A percentile compares a stretch with the other conserved stretches of the same genome.
phyloP scores from a whole-genome alignment of 139 green algal genomes.

The Nannochloris sp. region DNA sequence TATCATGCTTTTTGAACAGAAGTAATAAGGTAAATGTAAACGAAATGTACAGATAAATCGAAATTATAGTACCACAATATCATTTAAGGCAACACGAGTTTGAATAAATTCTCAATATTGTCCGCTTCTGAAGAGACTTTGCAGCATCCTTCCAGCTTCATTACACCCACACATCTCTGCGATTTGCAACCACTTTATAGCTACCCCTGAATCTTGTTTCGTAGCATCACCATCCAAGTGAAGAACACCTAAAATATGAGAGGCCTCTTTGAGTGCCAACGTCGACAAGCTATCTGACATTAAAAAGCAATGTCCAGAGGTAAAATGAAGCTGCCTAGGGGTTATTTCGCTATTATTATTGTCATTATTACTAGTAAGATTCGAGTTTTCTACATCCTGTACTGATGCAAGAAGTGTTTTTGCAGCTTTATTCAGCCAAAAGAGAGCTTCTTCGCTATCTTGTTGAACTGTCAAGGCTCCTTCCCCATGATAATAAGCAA shows the following conservation, averaged over 20 bases:
- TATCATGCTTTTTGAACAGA: background rate
- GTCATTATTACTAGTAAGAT: background rate
- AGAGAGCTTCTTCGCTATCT: slow-evolving; percentile 1
- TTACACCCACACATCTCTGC: background rate
- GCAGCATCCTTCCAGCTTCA: slow-evolving; percentile 1
- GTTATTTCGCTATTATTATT: background rate
- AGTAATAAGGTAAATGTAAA: background rate
- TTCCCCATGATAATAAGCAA: background rate
- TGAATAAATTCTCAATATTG: slow-evolving; percentile 4
- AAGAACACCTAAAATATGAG: background rate
- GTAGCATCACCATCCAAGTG: background rate
- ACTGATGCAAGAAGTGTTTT: background rate
- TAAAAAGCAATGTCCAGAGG: background rate
- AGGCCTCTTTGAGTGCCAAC: background rate
- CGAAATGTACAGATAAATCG: background rate
- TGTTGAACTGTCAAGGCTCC: background rate
- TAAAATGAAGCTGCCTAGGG: background rate
- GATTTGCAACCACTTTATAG: slow-evolving; percentile 5
- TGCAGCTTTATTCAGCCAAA: background rate
- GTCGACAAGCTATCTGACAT: too few relatives aligned
- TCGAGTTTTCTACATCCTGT: background rate
- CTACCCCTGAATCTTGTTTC: background rate
- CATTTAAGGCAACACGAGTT: too few relatives aligned
- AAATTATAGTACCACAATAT: too few relatives aligned
- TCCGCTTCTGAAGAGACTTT: slow-evolving; percentile 1